phyloP scores from a whole-genome alignment of 371 early-diverging fungal genomes.

The Mycotypha africana region DNA sequence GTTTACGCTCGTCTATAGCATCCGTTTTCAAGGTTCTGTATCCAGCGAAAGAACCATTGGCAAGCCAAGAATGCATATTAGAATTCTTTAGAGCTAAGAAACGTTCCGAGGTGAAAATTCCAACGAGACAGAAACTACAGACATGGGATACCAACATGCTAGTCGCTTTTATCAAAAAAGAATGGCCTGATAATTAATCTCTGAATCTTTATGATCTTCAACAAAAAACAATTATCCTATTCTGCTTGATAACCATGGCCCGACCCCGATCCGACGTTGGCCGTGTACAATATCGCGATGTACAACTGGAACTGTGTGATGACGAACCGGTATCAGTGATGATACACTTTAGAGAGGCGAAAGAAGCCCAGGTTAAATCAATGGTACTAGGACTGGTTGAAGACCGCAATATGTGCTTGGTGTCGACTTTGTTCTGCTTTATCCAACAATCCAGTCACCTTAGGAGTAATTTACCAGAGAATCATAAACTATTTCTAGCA shows the following conservation, averaged over 20 bases:
- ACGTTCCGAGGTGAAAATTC: neutral
- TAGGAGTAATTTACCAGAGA: neutral
- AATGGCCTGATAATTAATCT: neutral
- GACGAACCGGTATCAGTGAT: neutral
- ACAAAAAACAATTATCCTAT: slow-evolving; percentile 8
- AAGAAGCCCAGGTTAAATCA: slow-evolving; percentile 6
- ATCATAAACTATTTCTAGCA: slow-evolving; percentile 1
- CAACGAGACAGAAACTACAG: neutral
- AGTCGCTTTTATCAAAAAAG: neutral
- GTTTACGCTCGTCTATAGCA: slow-evolving; percentile 1
- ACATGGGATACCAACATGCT: slow-evolving; percentile 1
- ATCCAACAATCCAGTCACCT: neutral
- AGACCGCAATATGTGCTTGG: slow-evolving; percentile 2
- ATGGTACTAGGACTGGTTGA: neutral
- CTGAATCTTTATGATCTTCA: slow-evolving; percentile 4
- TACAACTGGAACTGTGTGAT: neutral
- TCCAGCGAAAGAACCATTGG: neutral
- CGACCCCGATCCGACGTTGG: slow-evolving; percentile 14
- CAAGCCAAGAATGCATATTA: neutral
- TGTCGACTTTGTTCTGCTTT: slow-evolving; percentile 2
- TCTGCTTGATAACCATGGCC: slow-evolving; percentile 14
- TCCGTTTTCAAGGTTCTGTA: neutral
- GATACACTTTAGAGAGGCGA: slow-evolving; percentile 7
- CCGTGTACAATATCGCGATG: slow-evolving; percentile 9
- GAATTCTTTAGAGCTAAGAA: slow-evolving; percentile 2